phyloP scores from a whole-genome alignment of 73 alveolate species.

The Blepharisma stoltei region DNA sequence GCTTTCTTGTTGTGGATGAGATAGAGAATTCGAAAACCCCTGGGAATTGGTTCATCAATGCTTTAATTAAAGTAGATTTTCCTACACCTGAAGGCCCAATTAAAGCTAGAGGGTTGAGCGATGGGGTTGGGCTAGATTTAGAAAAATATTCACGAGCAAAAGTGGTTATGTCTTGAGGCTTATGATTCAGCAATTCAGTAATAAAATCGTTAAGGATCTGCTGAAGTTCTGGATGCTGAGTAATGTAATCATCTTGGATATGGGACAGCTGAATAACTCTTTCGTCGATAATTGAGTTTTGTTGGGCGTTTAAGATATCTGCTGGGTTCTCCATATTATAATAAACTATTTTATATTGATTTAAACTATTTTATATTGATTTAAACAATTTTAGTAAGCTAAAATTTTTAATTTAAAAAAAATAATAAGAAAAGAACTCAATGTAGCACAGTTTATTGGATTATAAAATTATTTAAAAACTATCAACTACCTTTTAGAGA shows the following conservation, averaged over 20 bases:
- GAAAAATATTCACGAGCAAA: slow-evolving; percentile 81
- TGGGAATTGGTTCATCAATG: slow-evolving; percentile 57
- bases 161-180: slow-evolving; percentile 83
- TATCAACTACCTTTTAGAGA: too few species aligned
- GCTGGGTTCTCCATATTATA: too few species aligned
- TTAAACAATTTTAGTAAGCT: too few species aligned
- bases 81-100: slow-evolving; percentile 96
- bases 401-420: too few species aligned
- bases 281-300: too few species aligned
- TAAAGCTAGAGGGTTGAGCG: slow-evolving; percentile 69
- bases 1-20: slow-evolving; percentile 75
- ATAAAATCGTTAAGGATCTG: slow-evolving; percentile 78
- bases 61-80: slow-evolving; percentile 71
- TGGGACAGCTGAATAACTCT: too few species aligned
- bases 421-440: too few species aligned
- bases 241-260: slow-evolving; percentile 42
- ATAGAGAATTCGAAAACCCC: slow-evolving; percentile 62
- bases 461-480: too few species aligned
- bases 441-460: too few species aligned
- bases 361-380: too few species aligned
- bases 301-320: too few species aligned
- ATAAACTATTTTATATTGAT: too few species aligned
- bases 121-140: slow-evolving; percentile 79
- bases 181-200: slow-evolving; percentile 66
- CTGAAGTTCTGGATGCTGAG: slow-evolving; percentile 79